These are phyloP conservation scores for Ilyonectria destructans DNA, from an alignment of 2,329 filamentous ascomycete species.

Conservation along the genomic window DNA sequence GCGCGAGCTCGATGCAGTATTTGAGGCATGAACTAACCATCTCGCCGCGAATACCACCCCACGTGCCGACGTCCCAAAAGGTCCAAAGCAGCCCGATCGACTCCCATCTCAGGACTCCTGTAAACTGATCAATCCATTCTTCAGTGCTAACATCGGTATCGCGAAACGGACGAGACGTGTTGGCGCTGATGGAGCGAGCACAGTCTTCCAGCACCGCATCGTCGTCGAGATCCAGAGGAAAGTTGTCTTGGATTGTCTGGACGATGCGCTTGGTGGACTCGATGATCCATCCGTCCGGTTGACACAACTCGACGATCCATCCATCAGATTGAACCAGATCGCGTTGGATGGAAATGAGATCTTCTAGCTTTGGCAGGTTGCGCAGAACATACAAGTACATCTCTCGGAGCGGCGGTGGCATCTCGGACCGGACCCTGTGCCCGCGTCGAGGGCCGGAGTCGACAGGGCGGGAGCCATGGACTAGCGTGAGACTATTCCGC, in stretches of 20 bases:
- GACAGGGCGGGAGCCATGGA: slow-evolving; percentile 45
- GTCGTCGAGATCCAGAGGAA: slow-evolving; percentile 49
- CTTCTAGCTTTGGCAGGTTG: slow-evolving; percentile 51
- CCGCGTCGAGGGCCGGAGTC: slow-evolving; percentile 24
- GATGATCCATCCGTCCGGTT: slow-evolving; percentile 54
- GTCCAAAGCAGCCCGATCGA: slow-evolving; percentile 58
- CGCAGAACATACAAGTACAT: slow-evolving; percentile 58
- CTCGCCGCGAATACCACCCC: slow-evolving; percentile 2
- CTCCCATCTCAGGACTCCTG: slow-evolving; percentile 61
- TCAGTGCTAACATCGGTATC: slow-evolving; percentile 55
- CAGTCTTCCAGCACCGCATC: slow-evolving; percentile 56
- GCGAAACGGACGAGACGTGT: slow-evolving; percentile 55
- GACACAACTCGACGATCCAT: slow-evolving; percentile 12
- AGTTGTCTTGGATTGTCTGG: slow-evolving; percentile 52
- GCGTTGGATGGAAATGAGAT: slow-evolving; percentile 43
- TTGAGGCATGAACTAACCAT: slow-evolving; percentile 36
- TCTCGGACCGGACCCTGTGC: slow-evolving; percentile 27
- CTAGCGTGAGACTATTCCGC: slow-evolving; percentile 56
- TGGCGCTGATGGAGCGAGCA: slow-evolving; percentile 55
- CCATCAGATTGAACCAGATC: slow-evolving; percentile 12
- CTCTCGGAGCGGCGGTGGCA: slow-evolving; percentile 53
- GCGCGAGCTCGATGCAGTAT: slow-evolving; percentile 54
- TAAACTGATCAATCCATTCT: slow-evolving; percentile 59
- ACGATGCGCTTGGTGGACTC: slow-evolving; percentile 50
- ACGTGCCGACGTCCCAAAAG: slow-evolving; percentile 34